These are phyloP conservation scores for Lonicera japonica DNA, from an alignment of 129 eudicot species.

Conservation along the genomic window DNA sequence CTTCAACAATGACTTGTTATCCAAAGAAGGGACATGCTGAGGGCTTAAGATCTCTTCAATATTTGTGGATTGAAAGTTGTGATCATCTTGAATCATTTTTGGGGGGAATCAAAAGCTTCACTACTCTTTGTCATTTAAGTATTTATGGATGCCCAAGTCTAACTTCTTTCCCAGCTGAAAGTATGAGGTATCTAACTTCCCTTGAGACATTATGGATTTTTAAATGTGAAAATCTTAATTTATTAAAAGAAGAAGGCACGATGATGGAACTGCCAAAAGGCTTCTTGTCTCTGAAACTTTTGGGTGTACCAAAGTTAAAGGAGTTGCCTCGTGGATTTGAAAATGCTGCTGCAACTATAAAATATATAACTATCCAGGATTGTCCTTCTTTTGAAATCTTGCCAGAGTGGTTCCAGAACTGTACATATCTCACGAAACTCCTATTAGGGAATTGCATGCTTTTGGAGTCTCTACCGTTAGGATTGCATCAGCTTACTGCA, in stretches of 20 bases:
- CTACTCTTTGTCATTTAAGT: conserved; percentile 14
- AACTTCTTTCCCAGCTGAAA: no score
- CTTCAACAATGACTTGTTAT: conserved; percentile 5
- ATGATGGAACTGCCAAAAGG: no score
- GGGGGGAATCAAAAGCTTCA: conserved; percentile 9
- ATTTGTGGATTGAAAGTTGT: conserved; percentile 18
- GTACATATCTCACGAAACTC: no score
- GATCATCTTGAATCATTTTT: conserved; percentile 9
- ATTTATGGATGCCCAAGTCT: conserved; percentile 25
- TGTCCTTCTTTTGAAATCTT: conserved; percentile 4
- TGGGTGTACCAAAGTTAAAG: no score
- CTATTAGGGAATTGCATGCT: no score
- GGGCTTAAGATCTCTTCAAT: conserved; percentile 17
- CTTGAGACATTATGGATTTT: conserved; percentile 25
- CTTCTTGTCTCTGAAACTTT: no score
- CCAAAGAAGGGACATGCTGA: no score
- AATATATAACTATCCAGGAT: conserved; percentile 14
- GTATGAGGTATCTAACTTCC: no score
- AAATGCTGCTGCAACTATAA: no score
- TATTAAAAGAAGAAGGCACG: conserved; percentile 5
- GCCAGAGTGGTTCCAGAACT: conserved; percentile 7
- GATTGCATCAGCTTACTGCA: conserved; percentile 10
- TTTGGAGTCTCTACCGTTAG: no score
- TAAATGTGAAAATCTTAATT: conserved; percentile 23
- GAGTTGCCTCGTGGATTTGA: no score